A percentile compares a stretch with the other conserved stretches of the same genome.
phyloP scores from a whole-genome alignment of 2,329 filamentous ascomycete genomes.

The Beauveria australis region DNA sequence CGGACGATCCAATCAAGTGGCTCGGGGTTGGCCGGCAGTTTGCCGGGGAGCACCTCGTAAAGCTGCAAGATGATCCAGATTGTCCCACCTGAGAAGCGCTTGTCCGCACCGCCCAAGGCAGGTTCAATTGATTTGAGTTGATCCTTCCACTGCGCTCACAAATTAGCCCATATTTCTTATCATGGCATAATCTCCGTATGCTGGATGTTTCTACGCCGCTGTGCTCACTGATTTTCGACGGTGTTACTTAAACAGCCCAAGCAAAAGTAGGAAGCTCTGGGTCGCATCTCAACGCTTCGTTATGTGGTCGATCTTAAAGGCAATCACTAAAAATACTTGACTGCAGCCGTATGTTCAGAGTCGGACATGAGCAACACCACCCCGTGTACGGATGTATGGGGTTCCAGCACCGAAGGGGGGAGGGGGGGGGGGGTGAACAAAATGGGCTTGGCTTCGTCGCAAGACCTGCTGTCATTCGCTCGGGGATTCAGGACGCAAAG shows the following conservation, averaged over 20 bases:
- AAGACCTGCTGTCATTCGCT: not conserved
- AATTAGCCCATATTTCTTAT: no score
- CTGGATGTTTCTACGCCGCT: no score
- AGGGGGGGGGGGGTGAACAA: no score
- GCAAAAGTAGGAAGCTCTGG: not conserved
- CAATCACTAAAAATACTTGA: no score
- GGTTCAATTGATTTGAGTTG: not conserved
- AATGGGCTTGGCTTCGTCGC: no score
- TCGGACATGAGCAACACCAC: no score
- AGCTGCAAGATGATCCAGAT: not conserved
- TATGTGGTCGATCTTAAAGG: no score
- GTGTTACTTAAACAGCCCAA: not conserved
- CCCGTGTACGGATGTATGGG: not conserved
- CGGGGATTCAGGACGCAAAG: not conserved
- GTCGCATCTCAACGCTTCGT: no score
- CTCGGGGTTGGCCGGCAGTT: not conserved
- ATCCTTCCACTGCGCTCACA: not conserved
- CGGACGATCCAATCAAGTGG: not conserved
- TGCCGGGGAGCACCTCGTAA: not conserved
- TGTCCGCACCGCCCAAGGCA: not conserved
- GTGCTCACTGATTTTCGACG: not conserved
- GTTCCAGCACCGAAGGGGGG: not conserved
- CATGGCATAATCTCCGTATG: not conserved
- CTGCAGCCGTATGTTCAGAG: not conserved
- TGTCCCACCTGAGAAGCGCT: not conserved